phyloP scores from a whole-genome alignment of 75 land plant species.

The Pinus tabuliformis region DNA sequence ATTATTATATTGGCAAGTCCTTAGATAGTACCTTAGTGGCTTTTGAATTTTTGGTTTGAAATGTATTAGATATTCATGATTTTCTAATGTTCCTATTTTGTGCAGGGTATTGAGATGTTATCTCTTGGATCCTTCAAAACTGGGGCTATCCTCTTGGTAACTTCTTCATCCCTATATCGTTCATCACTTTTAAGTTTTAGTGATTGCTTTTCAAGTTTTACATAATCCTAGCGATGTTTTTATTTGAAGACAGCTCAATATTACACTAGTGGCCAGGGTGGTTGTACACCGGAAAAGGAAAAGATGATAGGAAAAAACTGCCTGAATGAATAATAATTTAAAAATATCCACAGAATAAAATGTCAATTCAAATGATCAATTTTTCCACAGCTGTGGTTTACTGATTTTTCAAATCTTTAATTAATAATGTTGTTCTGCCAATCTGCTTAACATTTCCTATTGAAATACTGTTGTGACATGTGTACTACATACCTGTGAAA shows the following conservation, averaged over 20 bases:
- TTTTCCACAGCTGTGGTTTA: background rate
- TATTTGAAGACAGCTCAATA: background rate
- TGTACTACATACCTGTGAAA: too few species aligned
- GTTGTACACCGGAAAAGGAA: background rate
- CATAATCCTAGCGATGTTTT: background rate
- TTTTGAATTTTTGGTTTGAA: background rate
- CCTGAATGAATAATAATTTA: background rate
- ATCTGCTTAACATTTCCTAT: background rate
- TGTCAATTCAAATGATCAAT: background rate
- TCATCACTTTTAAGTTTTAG: background rate
- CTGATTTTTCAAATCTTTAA: background rate
- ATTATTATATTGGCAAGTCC: too few species aligned
- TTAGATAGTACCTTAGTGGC: too few species aligned
- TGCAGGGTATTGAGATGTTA: constrained; percentile 98
- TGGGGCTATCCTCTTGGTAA: constrained; percentile 94
- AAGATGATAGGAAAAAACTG: background rate
- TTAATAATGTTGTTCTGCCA: background rate
- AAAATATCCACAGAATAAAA: background rate
- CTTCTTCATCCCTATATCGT: background rate
- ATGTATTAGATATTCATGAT: background rate
- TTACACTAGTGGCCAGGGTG: background rate
- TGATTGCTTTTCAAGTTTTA: background rate
- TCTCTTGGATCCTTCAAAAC: constrained; percentile 97
- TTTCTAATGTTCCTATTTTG: background rate
- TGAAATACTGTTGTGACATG: background rate